Base-by-base conservation (phyloP, 2,329 filamentous ascomycete genomes). In the Akanthomyces lecanii region DNA sequence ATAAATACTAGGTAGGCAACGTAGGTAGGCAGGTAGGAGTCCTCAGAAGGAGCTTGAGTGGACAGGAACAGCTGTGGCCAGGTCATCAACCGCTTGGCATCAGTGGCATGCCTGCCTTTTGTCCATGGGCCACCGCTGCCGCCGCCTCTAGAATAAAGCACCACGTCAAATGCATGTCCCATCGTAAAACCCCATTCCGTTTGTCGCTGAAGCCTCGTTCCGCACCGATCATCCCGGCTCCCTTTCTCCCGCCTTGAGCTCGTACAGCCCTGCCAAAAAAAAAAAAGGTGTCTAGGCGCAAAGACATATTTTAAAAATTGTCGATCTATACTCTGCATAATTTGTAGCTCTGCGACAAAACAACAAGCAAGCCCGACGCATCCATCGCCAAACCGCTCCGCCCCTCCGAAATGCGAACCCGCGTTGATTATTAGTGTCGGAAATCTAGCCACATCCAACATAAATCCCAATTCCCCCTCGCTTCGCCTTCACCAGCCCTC, bases 371-470 rank as follows among this genome's bases (percentile, higher is more conserved):
- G 28, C 28, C 28, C 23, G 4, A 11, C 16, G 42, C 14, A 28
- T 48, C 40, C 48, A 21, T n/a, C 33, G 33, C 33, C 33, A 36
- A 36, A 36, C 33, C 33, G 10, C 16, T 14, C 51, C 25, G 18
- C 50, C 50, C 30, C 36, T 45, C 48, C 50, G 59, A 61, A 52
- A 61, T 61, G 58, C 48, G 38, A 61, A 36, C 48, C 28, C 59
- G 36, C 56, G 45, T 50, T 45, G 33, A 36, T 42, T 52, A 36
- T 42, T 52, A 52, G 33, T 42, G 7, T 40, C n/a, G 38, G 25
- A 44, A 40, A 50, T 40, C 60, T 42, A 62, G 51, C 60, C 28
- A 36, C 42, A 21, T 12, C 60, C 12, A 56, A 30, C 28, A 30
- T 30, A 1, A 47, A 36, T 25, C n/a, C 30, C 51, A 53, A 36